phyloP scores from a whole-genome alignment of 495 filamentous ascomycete species.

The Oidiodendron maius region DNA sequence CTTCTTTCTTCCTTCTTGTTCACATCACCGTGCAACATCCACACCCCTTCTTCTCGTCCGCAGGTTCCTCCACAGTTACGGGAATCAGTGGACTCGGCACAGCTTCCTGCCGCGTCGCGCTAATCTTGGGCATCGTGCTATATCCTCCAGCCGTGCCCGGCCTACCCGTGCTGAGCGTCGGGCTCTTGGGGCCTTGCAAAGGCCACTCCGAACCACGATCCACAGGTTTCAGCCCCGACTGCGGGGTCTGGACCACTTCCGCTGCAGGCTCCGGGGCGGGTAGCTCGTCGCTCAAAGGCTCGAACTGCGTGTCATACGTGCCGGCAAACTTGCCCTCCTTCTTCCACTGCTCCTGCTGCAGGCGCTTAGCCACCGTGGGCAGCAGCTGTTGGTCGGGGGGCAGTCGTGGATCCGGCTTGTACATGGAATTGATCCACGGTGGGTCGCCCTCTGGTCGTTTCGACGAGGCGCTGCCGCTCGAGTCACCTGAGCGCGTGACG shows the following conservation, averaged over 20 bases:
- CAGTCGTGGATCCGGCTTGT: constrained; percentile 89
- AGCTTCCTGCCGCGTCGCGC: constrained; percentile 32
- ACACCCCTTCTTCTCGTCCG: constrained; percentile 33
- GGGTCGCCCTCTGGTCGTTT: constrained; percentile 90
- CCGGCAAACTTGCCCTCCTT: constrained; percentile 78
- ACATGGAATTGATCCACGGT: constrained; percentile 91
- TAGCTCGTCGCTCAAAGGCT: constrained; percentile 58
- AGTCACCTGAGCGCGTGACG: constrained; percentile 45
- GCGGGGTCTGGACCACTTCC: constrained; percentile 30
- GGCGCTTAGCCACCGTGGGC: constrained; percentile 83
- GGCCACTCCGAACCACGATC: constrained; percentile 24
- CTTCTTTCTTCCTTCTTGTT: too few species aligned
- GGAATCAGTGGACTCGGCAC: constrained; percentile 24
- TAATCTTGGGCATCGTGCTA: constrained; percentile 53
- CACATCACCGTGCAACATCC: constrained; percentile 52
- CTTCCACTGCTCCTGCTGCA: constrained; percentile 95
- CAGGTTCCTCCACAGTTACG: constrained; percentile 19
- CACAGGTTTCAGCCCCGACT: constrained; percentile 20
- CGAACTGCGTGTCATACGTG: constrained; percentile 78
- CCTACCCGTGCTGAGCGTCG: constrained; percentile 24
- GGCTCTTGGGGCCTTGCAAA: constrained; percentile 33
- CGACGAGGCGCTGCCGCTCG: constrained; percentile 26
- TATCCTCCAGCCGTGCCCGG: constrained; percentile 45
- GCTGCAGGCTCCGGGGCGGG: constrained; percentile 13
- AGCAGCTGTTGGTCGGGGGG: constrained; percentile 94